Percentiles rank a stretch among this genome's conserved stretches.
phyloP scores from a whole-genome alignment of 176 grass and related monocot genomes.

The Guadua angustifolia region DNA sequence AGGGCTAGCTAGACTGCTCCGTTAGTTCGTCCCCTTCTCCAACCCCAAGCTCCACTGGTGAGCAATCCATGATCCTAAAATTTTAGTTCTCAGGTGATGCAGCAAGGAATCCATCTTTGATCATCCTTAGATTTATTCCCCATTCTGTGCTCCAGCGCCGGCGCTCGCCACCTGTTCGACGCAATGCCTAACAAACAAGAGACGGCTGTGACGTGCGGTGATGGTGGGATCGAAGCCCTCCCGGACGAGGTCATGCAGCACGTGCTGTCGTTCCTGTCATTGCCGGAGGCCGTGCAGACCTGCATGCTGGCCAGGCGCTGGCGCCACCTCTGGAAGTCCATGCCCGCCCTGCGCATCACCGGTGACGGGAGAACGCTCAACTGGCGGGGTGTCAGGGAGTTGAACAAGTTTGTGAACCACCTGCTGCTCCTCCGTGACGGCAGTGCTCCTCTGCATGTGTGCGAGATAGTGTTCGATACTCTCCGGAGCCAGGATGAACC shows the following conservation, averaged over 20 bases:
- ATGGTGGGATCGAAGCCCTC: background rate
- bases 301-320: slow-evolving; percentile 32
- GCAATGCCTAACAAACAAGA: background rate
- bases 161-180: slow-evolving; percentile 10
- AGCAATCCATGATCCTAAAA: background rate
- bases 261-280: slow-evolving; percentile 27
- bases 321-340: slow-evolving; percentile 46
- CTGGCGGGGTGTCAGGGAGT: slow-evolving; percentile 1
- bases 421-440: slow-evolving; percentile 26
- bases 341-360: slow-evolving; percentile 17
- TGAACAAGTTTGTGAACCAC: slow-evolving; percentile 12
- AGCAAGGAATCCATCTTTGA: background rate
- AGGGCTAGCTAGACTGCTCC: background rate
- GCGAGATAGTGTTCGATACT: background rate
- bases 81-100: background rate
- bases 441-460: background rate
- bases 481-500: slow-evolving; percentile 1
- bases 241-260: slow-evolving; percentile 23
- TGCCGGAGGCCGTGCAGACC: slow-evolving; percentile 31
- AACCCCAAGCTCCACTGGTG: background rate
- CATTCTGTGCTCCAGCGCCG: background rate
- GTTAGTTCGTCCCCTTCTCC: background rate
- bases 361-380: background rate
- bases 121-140: background rate
- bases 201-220: background rate